These are phyloP conservation scores for Vanrija humicola DNA, from an alignment of 1,284 basidiomycete species.

Conservation along the genomic window DNA sequence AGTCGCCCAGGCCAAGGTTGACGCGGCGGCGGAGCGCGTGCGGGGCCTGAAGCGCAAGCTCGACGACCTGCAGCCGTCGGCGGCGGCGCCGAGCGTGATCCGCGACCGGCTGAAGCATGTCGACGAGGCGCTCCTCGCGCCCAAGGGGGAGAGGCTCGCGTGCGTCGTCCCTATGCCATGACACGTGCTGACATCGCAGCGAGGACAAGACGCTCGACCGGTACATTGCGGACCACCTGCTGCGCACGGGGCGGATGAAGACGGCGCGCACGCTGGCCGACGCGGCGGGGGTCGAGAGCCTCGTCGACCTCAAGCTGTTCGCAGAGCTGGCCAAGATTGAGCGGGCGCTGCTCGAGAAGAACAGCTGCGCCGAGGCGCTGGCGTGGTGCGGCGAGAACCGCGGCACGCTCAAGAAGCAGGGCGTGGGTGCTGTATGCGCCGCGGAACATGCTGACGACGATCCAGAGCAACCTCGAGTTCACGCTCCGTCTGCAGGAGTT, in stretches of 20 bases:
- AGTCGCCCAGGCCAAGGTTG: slow-evolving; percentile 27
- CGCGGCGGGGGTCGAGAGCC: slow-evolving; percentile 54
- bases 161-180: background rate
- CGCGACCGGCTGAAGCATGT: slow-evolving; percentile 15
- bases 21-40: slow-evolving; percentile 34
- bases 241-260: slow-evolving; percentile 54
- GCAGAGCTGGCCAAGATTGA: slow-evolving; percentile 82
- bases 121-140: slow-evolving; percentile 8
- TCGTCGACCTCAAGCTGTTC: slow-evolving; percentile 89
- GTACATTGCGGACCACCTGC: slow-evolving; percentile 88
- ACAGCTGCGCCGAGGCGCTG: slow-evolving; percentile 81
- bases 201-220: slow-evolving; percentile 59
- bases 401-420: slow-evolving; percentile 80
- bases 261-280: slow-evolving; percentile 39
- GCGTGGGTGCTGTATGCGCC: slow-evolving; percentile 56
- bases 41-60: slow-evolving; percentile 50
- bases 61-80: slow-evolving; percentile 15
- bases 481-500: slow-evolving; percentile 93
- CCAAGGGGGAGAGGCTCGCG: slow-evolving; percentile 4
- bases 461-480: slow-evolving; percentile 88
- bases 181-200: background rate
- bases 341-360: slow-evolving; percentile 61
- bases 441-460: background rate
- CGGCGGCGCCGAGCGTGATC: slow-evolving; percentile 3
- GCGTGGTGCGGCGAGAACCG: slow-evolving; percentile 98